Evolutionary conservation across 495 filamentous ascomycete genomes (phyloP).

Genomic region (Lasiosphaeris hirsuta): DNA sequence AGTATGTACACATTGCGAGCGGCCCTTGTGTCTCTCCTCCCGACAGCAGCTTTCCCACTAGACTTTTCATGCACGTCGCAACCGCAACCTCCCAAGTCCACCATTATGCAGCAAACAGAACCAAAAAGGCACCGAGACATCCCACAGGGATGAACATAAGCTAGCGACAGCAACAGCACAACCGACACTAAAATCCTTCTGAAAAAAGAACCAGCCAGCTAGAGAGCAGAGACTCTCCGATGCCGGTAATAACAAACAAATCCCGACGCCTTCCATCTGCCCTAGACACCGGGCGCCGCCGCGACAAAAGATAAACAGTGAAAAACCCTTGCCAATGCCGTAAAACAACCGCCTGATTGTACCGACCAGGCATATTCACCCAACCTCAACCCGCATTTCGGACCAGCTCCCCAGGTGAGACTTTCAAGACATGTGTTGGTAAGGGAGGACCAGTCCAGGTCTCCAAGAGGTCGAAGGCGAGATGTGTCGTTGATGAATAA

Average conservation of each 20-base stretch:
- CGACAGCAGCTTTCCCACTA: neutral
- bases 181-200: neutral
- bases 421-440: conserved; percentile 16
- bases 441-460: conserved; percentile 3
- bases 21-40: neutral
- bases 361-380: conserved; percentile 9
- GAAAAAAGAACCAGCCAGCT: neutral
- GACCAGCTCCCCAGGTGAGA: conserved; percentile 8
- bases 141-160: conserved; percentile 5
- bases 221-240: neutral
- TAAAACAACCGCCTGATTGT: conserved; percentile 8
- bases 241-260: conserved; percentile 11
- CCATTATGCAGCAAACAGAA: conserved; percentile 15
- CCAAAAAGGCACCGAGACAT: neutral
- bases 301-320: conserved; percentile 23
- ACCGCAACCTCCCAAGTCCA: neutral
- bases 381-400: conserved; percentile 11
- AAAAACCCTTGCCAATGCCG: conserved; percentile 21
- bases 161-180: conserved; percentile 9
- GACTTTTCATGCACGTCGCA: neutral
- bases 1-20: conserved; percentile 21
- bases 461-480: conserved; percentile 17
- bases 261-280: conserved; percentile 21
- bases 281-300: conserved; percentile 27
- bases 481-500: conserved; percentile 23